A percentile compares a stretch with the other conserved stretches of the same genome.
Conservation (phyloP, 169 alveolate species). For the Eimeria acervulina region DNA sequence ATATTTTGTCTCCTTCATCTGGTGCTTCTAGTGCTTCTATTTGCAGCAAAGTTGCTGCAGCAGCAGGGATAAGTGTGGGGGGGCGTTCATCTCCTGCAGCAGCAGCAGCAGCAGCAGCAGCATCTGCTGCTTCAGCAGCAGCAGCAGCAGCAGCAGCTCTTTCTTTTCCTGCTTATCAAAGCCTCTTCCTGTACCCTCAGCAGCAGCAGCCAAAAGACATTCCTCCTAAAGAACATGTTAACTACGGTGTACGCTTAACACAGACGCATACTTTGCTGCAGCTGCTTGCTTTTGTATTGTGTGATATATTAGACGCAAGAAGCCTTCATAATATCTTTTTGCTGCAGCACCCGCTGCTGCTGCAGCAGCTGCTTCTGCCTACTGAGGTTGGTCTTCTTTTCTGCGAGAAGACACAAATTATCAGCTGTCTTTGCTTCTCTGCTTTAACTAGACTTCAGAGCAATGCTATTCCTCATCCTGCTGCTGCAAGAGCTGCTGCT, state of each 20-base stretch:
- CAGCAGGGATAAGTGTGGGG: background rate
- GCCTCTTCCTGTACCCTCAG: conserved; percentile 42
- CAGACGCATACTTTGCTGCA: conserved; percentile 43
- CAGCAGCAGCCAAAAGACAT: conserved; percentile 10
- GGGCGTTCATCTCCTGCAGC: background rate
- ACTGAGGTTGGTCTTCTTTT: conserved; percentile 56
- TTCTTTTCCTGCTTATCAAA: background rate
- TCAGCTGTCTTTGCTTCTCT: conserved; percentile 80
- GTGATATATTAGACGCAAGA: conserved; percentile 66
- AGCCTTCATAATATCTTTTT: conserved; percentile 70
- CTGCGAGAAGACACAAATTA: conserved; percentile 68
- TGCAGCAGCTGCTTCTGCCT: conserved; percentile 78
- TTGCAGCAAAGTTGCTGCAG: conserved; percentile 10
- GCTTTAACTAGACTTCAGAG: conserved; percentile 71
- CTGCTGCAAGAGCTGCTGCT: too few relatives aligned
- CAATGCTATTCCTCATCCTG: background rate
- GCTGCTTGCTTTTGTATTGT: conserved; percentile 73
- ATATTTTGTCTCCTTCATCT: background rate
- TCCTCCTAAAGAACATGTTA: conserved; percentile 33
- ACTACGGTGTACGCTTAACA: conserved; percentile 59
- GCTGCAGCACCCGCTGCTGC: conserved; percentile 20
- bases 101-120: too few relatives aligned
- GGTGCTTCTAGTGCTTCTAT: background rate
- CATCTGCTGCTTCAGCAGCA: too few relatives aligned
- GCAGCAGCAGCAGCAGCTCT: conserved; percentile 21